Percentiles rank a stretch among this genome's conserved stretches.
phyloP scores from a whole-genome alignment of 495 filamentous ascomycete genomes.

The Penicillium coprophilum region DNA sequence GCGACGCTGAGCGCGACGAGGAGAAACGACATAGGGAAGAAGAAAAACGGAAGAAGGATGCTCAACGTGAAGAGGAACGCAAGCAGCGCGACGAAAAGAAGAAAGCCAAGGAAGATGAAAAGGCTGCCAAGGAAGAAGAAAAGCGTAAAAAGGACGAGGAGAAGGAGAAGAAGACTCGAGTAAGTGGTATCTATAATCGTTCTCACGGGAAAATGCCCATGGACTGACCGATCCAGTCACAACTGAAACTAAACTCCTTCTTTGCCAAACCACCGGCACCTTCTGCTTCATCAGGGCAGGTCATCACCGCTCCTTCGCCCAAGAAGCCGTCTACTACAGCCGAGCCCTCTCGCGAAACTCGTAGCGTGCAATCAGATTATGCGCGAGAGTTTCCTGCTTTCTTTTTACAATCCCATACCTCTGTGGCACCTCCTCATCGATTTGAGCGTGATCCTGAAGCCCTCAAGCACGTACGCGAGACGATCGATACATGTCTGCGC shows the following conservation, averaged over 20 bases:
- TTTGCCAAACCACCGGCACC: slow-evolving; percentile 51
- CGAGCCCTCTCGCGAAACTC: slow-evolving; percentile 20
- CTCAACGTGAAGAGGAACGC: slow-evolving; percentile 23
- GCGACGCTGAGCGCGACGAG: slow-evolving; percentile 47
- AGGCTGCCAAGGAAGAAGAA: slow-evolving; percentile 54
- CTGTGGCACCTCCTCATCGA: slow-evolving; percentile 54
- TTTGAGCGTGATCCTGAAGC: slow-evolving; percentile 58
- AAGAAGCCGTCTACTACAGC: slow-evolving; percentile 20
- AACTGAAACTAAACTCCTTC: slow-evolving; percentile 62
- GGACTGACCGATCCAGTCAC: slow-evolving; percentile 43
- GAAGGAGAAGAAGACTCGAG: slow-evolving; percentile 65
- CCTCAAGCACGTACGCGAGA: slow-evolving; percentile 41
- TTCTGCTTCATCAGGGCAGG: slow-evolving; percentile 17
- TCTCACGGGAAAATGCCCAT: background rate
- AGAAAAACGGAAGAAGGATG: slow-evolving; percentile 40
- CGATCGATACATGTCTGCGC: slow-evolving; percentile 47
- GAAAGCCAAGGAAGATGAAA: slow-evolving; percentile 65
- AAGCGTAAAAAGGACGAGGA: slow-evolving; percentile 61
- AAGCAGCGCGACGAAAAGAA: slow-evolving; percentile 50
- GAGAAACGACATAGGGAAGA: slow-evolving; percentile 47
- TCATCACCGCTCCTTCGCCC: slow-evolving; percentile 19
- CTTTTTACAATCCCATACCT: slow-evolving; percentile 67
- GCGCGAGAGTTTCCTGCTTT: slow-evolving; percentile 74
- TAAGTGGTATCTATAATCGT: slow-evolving; percentile 36
- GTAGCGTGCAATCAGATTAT: slow-evolving; percentile 55